These are phyloP conservation scores for Paramecium tetraurelia DNA, from an alignment of 73 alveolate genomes.

Conservation along the genomic window DNA sequence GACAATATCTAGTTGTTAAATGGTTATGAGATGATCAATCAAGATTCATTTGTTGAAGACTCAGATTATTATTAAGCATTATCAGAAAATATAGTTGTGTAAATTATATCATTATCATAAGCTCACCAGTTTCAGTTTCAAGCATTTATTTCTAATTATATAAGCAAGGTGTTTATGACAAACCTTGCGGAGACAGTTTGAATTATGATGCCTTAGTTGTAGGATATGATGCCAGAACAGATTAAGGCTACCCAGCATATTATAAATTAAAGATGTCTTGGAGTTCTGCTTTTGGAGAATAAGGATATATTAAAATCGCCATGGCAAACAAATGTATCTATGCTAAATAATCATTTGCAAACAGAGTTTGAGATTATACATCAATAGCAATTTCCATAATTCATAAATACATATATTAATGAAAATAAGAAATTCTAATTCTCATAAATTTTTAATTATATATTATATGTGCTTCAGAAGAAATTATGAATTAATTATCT, in stretches of 20 bases:
- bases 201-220: constrained; percentile 71
- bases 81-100: background rate
- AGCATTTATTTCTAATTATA: constrained; percentile 29
- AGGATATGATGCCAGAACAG: constrained; percentile 69
- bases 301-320: constrained; percentile 67
- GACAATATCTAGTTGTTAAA: background rate
- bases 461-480: too few species aligned
- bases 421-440: too few species aligned
- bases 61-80: background rate
- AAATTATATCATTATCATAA: background rate
- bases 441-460: too few species aligned
- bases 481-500: background rate
- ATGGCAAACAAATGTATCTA: background rate
- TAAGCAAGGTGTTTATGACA: constrained; percentile 59
- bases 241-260: constrained; percentile 48
- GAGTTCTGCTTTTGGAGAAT: constrained; percentile 72
- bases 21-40: background rate
- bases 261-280: constrained; percentile 73
- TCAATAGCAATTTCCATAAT: background rate
- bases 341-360: background rate
- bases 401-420: background rate
- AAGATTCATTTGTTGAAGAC: background rate
- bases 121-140: background rate
- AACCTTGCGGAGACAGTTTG: background rate
- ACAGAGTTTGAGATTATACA: background rate